phyloP scores from a whole-genome alignment of 768 basidiomycete species.

The Glaciozyma antarctica region DNA sequence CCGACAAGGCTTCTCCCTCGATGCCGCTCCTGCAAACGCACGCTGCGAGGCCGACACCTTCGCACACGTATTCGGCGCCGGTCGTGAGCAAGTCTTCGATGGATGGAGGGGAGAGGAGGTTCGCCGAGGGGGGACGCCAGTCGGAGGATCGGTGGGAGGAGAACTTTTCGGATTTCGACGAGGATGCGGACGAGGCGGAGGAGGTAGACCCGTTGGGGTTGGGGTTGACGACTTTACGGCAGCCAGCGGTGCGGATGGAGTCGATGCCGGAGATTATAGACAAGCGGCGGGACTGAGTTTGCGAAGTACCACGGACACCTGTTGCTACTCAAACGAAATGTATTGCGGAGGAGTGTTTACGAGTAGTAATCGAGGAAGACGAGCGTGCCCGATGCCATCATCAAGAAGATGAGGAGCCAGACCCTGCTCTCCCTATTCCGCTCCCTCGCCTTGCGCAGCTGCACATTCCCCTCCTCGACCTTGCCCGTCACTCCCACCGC shows the following conservation, averaged over 20 bases:
- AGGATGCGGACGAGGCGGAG: not conserved
- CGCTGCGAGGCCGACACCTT: not conserved
- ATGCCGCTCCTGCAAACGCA: not conserved
- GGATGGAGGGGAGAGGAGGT: conserved; percentile 4
- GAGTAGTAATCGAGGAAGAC: conserved; percentile 83
- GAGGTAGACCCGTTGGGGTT: not conserved
- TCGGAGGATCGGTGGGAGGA: not conserved
- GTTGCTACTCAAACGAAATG: not conserved
- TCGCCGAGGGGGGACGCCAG: conserved; percentile 5
- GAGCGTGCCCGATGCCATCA: conserved; percentile 81
- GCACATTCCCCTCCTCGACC: conserved; percentile 79
- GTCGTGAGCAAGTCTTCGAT: not conserved
- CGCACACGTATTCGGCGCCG: not conserved
- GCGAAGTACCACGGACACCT: no score
- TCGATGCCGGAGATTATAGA: not conserved
- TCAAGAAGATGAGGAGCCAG: conserved; percentile 81
- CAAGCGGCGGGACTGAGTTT: not conserved
- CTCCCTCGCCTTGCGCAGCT: conserved; percentile 79
- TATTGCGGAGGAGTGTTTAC: not conserved
- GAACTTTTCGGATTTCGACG: conserved; percentile 8
- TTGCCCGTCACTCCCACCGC: conserved; percentile 76
- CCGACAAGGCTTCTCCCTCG: not conserved
- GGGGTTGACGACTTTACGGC: not conserved
- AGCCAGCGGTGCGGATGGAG: not conserved
- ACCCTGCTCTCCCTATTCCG: conserved; percentile 76